Conservation (phyloP, 768 basidiomycete genomes). For the Cubamyces sp. region DNA sequence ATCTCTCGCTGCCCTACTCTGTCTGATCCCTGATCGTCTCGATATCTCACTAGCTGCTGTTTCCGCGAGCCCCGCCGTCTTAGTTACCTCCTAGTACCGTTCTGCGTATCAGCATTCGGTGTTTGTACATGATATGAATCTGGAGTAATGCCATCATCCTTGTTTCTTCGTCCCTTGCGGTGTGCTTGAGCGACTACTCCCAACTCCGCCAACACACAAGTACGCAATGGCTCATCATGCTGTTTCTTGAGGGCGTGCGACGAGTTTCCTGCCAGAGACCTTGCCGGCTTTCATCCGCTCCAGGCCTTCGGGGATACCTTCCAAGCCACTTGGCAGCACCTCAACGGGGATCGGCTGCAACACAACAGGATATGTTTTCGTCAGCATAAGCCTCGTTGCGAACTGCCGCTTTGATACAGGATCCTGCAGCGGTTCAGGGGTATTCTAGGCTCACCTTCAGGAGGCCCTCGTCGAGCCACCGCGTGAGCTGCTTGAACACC, state of each 20-base stretch:
- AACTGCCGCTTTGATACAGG: too few relatives aligned
- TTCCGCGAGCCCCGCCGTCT: too few relatives aligned
- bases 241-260: slow-evolving; percentile 46
- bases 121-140: slow-evolving; percentile 14
- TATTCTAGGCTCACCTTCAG: slow-evolving; percentile 29
- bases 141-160: slow-evolving; percentile 9
- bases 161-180: neutral
- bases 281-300: slow-evolving; percentile 40
- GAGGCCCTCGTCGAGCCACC: slow-evolving; percentile 24
- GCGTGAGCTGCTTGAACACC: slow-evolving; percentile 24
- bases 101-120: neutral
- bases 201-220: too few relatives aligned
- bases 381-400: too few relatives aligned
- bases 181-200: too few relatives aligned
- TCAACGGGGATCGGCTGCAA: slow-evolving; percentile 46
- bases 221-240: slow-evolving; percentile 7
- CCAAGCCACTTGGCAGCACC: slow-evolving; percentile 44
- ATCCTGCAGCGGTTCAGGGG: too few relatives aligned
- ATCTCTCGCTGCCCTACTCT: neutral
- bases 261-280: slow-evolving; percentile 47
- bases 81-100: neutral
- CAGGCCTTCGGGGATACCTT: slow-evolving; percentile 43
- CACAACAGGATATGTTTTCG: neutral
- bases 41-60: too few relatives aligned
- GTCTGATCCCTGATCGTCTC: neutral